These are phyloP conservation scores for Teunomyces gatunensis DNA, from an alignment of 805 yeast genomes.

Conservation along the genomic window DNA sequence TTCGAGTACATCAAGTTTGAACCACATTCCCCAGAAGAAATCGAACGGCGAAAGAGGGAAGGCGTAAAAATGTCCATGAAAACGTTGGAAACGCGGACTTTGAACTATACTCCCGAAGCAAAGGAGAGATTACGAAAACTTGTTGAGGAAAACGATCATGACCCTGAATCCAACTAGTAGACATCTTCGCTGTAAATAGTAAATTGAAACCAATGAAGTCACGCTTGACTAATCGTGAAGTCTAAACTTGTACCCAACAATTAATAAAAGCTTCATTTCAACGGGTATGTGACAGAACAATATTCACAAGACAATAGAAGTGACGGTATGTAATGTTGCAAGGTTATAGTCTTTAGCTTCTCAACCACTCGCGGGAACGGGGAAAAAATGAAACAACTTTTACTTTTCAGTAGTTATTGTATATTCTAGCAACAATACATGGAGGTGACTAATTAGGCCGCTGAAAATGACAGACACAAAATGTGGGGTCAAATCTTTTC, in stretches of 20 bases:
- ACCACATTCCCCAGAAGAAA: conserved; percentile 39
- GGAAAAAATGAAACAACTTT: background rate
- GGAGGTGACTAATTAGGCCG: background rate
- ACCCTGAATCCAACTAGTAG: background rate
- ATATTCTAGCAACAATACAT: background rate
- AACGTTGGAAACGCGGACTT: conserved; percentile 32
- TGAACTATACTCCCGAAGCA: conserved; percentile 45
- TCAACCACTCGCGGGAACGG: background rate
- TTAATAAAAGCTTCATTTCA: background rate
- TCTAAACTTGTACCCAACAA: background rate
- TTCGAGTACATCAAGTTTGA: conserved; percentile 38
- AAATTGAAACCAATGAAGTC: background rate
- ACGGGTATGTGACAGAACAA: background rate
- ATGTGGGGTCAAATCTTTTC: background rate
- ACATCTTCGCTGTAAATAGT: background rate
- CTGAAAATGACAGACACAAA: background rate
- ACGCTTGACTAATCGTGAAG: background rate
- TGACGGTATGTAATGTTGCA: background rate
- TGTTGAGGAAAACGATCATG: conserved; percentile 17
- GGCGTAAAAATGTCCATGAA: conserved; percentile 26
- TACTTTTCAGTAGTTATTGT: background rate
- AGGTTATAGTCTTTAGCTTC: background rate
- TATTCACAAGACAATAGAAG: background rate
- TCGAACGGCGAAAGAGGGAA: conserved; percentile 35
- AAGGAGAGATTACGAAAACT: conserved; percentile 28